phyloP scores from a whole-genome alignment of 805 yeast species.

The Wickerhamiella vanderwaltii region DNA sequence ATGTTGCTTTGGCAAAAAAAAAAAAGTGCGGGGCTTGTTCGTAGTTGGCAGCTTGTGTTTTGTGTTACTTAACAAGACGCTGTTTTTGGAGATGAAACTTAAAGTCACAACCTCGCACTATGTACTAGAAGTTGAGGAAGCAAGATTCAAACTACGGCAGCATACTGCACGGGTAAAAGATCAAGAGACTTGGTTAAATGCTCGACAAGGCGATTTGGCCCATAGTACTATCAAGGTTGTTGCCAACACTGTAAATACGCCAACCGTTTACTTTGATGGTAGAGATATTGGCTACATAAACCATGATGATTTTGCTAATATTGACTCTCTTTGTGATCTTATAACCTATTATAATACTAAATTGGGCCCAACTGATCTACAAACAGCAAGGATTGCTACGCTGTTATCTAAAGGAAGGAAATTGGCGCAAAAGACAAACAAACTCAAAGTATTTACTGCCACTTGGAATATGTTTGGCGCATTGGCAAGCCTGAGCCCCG shows the following conservation, averaged over 20 bases:
- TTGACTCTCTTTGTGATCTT: constrained; percentile 13
- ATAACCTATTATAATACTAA: constrained; percentile 17
- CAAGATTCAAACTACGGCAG: constrained; percentile 10
- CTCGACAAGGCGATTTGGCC: constrained; percentile 19
- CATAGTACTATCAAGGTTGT: constrained; percentile 10
- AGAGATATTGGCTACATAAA: constrained; percentile 16
- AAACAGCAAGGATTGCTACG: constrained; percentile 17
- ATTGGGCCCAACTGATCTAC: constrained; percentile 21
- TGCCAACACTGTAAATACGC: constrained; percentile 11
- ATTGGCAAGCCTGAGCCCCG: constrained; percentile 20
- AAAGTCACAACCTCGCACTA: constrained; percentile 6
- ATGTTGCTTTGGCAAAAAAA: no score
- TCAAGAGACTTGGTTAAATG: constrained; percentile 18
- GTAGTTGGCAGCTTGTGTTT: neutral
- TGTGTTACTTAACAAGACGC: neutral
- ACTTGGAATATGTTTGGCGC: constrained; percentile 34
- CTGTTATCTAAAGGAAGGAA: constrained; percentile 15
- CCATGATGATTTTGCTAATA: constrained; percentile 5
- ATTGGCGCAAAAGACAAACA: neutral
- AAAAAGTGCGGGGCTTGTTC: neutral
- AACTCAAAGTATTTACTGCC: constrained; percentile 24
- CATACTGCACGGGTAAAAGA: constrained; percentile 5
- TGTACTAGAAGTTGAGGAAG: constrained; percentile 5
- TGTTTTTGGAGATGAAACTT: neutral
- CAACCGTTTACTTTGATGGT: constrained; percentile 16